Percentiles rank a stretch among this genome's conserved stretches.
Evolutionary conservation across 1,139 yeast species (phyloP).

Genomic region (Candida freyschussii): DNA sequence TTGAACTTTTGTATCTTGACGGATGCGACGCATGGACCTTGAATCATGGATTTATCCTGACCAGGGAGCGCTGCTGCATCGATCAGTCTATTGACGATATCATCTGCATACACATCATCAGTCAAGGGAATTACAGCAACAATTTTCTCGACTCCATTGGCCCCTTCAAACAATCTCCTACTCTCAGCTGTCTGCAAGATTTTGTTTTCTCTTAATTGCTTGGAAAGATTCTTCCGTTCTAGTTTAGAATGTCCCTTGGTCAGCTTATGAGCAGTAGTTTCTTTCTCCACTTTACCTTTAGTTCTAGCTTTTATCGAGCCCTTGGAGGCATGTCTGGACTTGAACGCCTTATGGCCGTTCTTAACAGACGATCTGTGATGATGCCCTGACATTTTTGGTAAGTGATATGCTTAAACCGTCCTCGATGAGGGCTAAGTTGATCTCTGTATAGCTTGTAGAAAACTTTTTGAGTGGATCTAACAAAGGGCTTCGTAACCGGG

Average conservation of each 20-base stretch:
- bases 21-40: slow-evolving; percentile 45
- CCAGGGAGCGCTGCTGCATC: slow-evolving; percentile 31
- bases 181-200: slow-evolving; percentile 44
- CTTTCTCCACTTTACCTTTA: slow-evolving; percentile 87
- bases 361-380: slow-evolving; percentile 81
- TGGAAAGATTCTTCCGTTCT: slow-evolving; percentile 75
- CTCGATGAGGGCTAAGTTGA: neutral
- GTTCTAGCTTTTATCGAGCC: slow-evolving; percentile 72
- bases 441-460: slow-evolving; percentile 2
- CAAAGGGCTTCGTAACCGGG: slow-evolving; percentile 8
- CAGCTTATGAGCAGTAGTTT: slow-evolving; percentile 35
- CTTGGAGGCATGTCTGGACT: slow-evolving; percentile 88
- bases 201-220: slow-evolving; percentile 73
- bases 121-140: slow-evolving; percentile 79
- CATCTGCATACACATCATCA: slow-evolving; percentile 56
- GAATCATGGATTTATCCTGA: slow-evolving; percentile 31
- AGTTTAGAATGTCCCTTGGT: slow-evolving; percentile 49
- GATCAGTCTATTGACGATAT: slow-evolving; percentile 51
- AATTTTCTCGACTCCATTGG: slow-evolving; percentile 75
- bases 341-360: slow-evolving; percentile 83
- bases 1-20: slow-evolving; percentile 61
- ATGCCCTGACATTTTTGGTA: slow-evolving; percentile 56
- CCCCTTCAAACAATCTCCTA: slow-evolving; percentile 74
- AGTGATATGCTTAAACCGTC: neutral
- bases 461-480: slow-evolving; percentile 10